A percentile compares a stretch with the other conserved stretches of the same genome.
These are phyloP conservation scores for Cladosporium sp. DNA, from an alignment of 2,329 filamentous ascomycete species.

Conservation along the genomic window DNA sequence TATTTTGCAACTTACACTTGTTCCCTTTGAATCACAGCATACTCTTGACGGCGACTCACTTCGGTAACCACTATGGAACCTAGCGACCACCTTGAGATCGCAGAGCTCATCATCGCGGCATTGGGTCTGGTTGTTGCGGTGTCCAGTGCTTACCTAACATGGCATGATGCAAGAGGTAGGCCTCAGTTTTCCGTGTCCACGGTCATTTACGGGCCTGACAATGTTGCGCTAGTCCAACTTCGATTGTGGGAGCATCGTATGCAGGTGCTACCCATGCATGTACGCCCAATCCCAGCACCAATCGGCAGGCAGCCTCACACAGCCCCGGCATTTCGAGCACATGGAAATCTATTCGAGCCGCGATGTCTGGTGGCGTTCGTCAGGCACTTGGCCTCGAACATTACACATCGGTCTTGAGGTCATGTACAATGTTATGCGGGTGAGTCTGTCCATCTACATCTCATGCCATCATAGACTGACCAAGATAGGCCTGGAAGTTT, in stretches of 20 bases:
- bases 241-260: not conserved
- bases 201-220: not conserved
- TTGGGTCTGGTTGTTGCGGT: not conserved
- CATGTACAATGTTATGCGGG: no score
- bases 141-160: not conserved
- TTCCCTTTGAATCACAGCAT: no score
- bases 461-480: no score
- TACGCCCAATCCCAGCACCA: not conserved
- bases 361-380: not conserved
- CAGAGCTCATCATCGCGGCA: not conserved
- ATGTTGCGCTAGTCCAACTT: not conserved
- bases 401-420: no score
- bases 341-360: no score
- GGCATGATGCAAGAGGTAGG: not conserved
- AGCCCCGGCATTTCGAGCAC: no score
- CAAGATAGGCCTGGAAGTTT: no score
- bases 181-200: not conserved
- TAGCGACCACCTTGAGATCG: not conserved
- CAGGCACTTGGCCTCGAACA: not conserved
- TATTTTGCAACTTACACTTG: no score
- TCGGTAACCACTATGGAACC: not conserved
- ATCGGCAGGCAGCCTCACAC: not conserved
- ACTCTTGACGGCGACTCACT: no score
- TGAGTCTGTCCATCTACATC: no score
- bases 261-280: not conserved